Evolutionary conservation across 345 rosid genomes (phyloP), one percentile per base, ranked within the genome.

Genomic region (Corchorus capsularis): DNA sequence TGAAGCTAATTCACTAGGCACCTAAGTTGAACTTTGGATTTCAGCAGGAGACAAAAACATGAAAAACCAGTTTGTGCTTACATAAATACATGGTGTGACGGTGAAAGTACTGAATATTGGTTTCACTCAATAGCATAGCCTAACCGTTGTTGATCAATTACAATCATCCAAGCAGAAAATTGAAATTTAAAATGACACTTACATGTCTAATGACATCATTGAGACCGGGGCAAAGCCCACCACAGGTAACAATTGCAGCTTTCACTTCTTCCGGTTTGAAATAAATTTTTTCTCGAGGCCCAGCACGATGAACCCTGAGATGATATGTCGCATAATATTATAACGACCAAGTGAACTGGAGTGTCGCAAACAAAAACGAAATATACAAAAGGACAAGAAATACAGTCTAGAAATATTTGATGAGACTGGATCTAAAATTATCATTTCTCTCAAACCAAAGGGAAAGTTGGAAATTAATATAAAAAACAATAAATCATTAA

Each of bases 191-290:
- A 74, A 63, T 50, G 64, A 71, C 46, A 70, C 91, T 76, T 32
- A 90, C 98, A 71, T 94, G 97, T 87, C 93, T 89, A 57, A 91
- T 93, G 81, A 92, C 95, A 86, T 96, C 96, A 85, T 93, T 93
- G 61, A 95, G 97, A 78, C 97, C 96, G 75, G 97, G 98, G 83
- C 97, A 96, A 62, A 96, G 92, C 50, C 98, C 97, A 80, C 97
- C 97, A 87, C 97, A 96, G 63, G 98, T 96, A 71, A 96, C 83
- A 79, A 94, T 96, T 0, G 97, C 97, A 39, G 98, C 94, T 71
- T 93, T 91, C 46, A 93, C 98, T 85, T 94, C 87, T 83, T 91
- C 96, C 37, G 98, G 99, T 82, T 85, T 85, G 75, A 89, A 93
- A 79, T 88, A 93, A 50, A 95, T 95, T 82, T 93, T 89, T 81